Base-by-base conservation (phyloP, 345 rosid genomes). In the Salix caprea region DNA sequence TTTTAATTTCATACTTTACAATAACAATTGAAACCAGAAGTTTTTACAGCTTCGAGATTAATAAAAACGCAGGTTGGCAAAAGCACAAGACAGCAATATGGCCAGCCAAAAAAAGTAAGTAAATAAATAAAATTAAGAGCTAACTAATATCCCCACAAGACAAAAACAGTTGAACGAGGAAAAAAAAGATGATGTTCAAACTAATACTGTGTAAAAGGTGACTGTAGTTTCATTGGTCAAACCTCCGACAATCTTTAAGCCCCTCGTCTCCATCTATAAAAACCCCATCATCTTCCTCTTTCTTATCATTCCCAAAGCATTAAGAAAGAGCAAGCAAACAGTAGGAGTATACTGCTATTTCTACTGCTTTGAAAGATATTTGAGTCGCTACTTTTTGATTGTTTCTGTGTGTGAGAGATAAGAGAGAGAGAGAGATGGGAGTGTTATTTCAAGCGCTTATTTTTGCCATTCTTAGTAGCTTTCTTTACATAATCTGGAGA, bases 401-500 rank as follows among this genome's bases (percentile, higher is more conserved):
- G 12, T 54, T 8, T 16, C 16, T 23, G 54, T 67, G 68, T 4
- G 48, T 28, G 58, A 44, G 0, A 70, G 28, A 66, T 12, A 71
- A 32, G 36, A 76, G 60, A 74, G 75, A 21, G 60, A 74, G 75
- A 21, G 37, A 67, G 46, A 67, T 77, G 69, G 61, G 14, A 18
- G 13, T 66, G 50, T 32, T 82, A 19, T 74, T 14, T 66, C 72
- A 58, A 65, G 72, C 54, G 67, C 61, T 76, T 69, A 16, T 23
- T 39, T 37, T 74, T 1, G 58, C 62, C 73, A 50, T 76, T 15
- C 19, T 80, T 23, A 71, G 24, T 61, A 44, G 84, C 77, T 30
- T 87, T 65, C 64, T 87, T 5, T 76, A 80, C 30, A 36, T 80
- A 48, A 79, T 82, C 69, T 80, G 83, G 74, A 90, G 70, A 75